phyloP scores from a whole-genome alignment of 345 rosid species.

The Arabidopsis arenosa region DNA sequence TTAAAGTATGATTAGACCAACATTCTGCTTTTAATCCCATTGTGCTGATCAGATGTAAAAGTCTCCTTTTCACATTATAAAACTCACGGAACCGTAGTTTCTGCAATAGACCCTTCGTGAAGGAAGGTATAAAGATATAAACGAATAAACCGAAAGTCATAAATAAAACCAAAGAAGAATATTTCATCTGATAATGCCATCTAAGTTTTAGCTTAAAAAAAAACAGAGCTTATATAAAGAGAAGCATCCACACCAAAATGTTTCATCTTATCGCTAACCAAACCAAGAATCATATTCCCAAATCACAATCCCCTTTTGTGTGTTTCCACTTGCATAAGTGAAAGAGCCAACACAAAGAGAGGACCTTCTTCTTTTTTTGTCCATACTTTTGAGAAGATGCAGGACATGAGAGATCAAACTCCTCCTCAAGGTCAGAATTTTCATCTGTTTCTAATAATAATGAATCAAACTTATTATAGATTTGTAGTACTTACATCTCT shows the following conservation, averaged over 20 bases:
- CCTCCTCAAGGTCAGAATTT: slow-evolving; percentile 39
- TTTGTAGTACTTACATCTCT: slow-evolving; percentile 28
- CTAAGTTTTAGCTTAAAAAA: neutral
- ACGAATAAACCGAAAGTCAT: slow-evolving; percentile 37
- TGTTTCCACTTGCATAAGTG: slow-evolving; percentile 23
- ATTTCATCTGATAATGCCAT: neutral
- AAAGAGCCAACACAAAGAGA: slow-evolving; percentile 21
- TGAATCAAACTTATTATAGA: neutral
- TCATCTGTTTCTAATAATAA: neutral
- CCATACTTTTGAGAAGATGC: slow-evolving; percentile 24
- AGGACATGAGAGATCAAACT: slow-evolving; percentile 37
- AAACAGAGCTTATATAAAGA: slow-evolving; percentile 35
- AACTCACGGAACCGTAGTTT: neutral
- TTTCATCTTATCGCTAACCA: slow-evolving; percentile 14
- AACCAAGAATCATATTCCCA: slow-evolving; percentile 41
- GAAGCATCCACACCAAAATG: slow-evolving; percentile 1
- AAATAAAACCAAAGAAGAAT: neutral
- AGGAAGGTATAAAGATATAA: slow-evolving; percentile 28
- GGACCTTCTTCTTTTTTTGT: neutral
- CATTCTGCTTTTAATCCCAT: slow-evolving; percentile 3
- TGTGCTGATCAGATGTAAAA: neutral
- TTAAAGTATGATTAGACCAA: slow-evolving; percentile 7
- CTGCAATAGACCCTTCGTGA: slow-evolving; percentile 12
- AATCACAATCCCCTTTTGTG: slow-evolving; percentile 20
- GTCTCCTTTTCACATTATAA: slow-evolving; percentile 27